Base-by-base conservation (phyloP, 2,329 filamentous ascomycete genomes). In the Exophiala sp. region DNA sequence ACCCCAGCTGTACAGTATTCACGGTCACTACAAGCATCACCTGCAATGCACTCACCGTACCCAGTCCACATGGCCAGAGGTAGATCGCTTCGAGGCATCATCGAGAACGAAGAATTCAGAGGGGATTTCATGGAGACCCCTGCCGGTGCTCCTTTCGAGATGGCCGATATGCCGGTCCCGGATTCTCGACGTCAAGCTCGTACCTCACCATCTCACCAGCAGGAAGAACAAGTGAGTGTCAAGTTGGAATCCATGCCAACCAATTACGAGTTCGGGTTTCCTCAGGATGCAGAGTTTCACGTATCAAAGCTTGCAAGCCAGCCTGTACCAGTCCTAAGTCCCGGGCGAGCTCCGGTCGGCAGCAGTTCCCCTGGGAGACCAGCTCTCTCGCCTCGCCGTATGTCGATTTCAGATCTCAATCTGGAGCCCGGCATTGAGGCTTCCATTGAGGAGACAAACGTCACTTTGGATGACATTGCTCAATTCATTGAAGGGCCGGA, bases 381-480 rank as follows among this genome's bases (percentile, higher is more conserved):
- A 1, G 66, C 65, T 16, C 61, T 68, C 18, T 71, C 73, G 16
- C 68, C 69, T 14, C 66, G 68, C n/a, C 60, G 68, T 6, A 69
- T 72, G 42, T 69, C 70, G 3, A 70, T 73, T 29, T 68, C 71
- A 34, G 76, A 75, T 38, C 66, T 70, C 29, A 73, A 77, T 40
- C 69, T 78, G 18, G 74, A 76, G 53, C 65, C 78, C 27, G 74
- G 78, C 53, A 70, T 81, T 21, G 77, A 81, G 51, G 79, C 79
- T n/a, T 80, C 74, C 29, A 77, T 81, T 48, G 78, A 80, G 48
- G 83, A 89, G 58, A 96, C 91, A 1, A 91, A 91, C 21, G 84
- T 97, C 49, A 90, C 86, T 1, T 73, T 85, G 37, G 90, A 96
- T 60, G 88, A 97, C 59, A 90, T 91, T 59, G 78, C 82, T 3